Base-by-base conservation (phyloP, 768 basidiomycete genomes). In the Naganishia randhawae region DNA sequence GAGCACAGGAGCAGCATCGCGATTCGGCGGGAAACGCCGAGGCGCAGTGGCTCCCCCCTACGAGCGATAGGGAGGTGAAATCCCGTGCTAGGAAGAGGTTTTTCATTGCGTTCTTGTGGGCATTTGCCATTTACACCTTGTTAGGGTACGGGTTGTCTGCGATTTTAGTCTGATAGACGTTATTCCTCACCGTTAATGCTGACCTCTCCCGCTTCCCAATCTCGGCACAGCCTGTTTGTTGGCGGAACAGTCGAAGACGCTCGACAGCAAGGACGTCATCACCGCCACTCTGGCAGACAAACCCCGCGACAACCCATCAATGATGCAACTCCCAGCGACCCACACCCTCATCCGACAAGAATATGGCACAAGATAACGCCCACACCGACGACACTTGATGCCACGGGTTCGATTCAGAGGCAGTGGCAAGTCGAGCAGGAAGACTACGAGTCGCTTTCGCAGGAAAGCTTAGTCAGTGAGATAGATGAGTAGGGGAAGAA, bases 1-100 rank as follows among this genome's bases (percentile, higher is more conserved):
- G 32, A 27, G 35, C 41, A 8, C 19, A 37, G 7, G 25, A 39
- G 4, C 31, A 27, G 35, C 27, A 64, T 31, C 29, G 22, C 19
- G 63, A 19, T 11, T 29, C 27, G 32, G 62, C 22, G 31, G 41
- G 63, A 32, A 29, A 64, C 19, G 45, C 31, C 1, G 63, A 64
- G n/a, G 45, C 42, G 16, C 39, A 39, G 31, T 67, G 66, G 66
- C 27, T 53, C 10, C 53, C 66, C 42, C 53, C 66, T 16, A 29
- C 53, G 54, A 57, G 53, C 33, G 54, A 41, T 29, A 33, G 52
- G 5, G 66, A 52, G 39, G 66, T 33, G 3, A 55, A 57, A 31
- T 52, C 53, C 8, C 52, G 66, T 14, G 66, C 66, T 10, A 55
- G 66, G 33, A 67, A 53, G 66, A 57, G 66, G 54, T 67, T 67